Base-by-base conservation (phyloP, 2,329 filamentous ascomycete genomes). In the Leptographium wingfieldii region DNA sequence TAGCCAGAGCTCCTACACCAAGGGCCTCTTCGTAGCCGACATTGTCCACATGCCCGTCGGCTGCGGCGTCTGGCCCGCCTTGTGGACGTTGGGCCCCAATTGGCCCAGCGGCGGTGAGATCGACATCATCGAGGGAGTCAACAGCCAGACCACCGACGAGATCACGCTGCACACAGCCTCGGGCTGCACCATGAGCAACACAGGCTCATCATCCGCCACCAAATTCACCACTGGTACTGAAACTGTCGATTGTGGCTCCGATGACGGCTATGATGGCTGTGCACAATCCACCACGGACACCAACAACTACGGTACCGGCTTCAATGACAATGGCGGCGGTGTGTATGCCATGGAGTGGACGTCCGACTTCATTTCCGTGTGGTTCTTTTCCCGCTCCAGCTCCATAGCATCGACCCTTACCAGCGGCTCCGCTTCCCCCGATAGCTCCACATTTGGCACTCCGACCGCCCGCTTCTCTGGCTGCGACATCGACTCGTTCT, bases 281-380 rank as follows among this genome's bases (percentile, higher is more conserved):
- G 73, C 77, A 10, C 77, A 85, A 64, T 66, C 70, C 12, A 80
- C 80, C 1, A 66, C 72, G 31, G 74, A 80, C 66, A 76, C 77
- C 56, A 69, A 75, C 53, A 81, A 79, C 65, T 88, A 84, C 65
- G 87, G 87, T 16, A 74, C 80, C 31, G 82, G 80, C 7, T 91
- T 95, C 77, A 94, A 94, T 72, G 74, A 74, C 29, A 79, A 73
- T 38, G 79, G 80, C 11, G 88, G 88, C 29, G 88, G 87, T 48
- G 77, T 91, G 54, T 91, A 87, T 67, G 87, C 83, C 40, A 82
- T 86, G 60, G 84, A 91, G 71, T 95, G 91, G 88, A 90, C 86
- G 2, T 78, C 80, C 35, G 69, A 80, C 0, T 77, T 77, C 63
- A 94, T 97, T 71, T 80, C 80, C 49, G 78, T 95, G 64, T 96